A percentile compares a stretch with the other conserved stretches of the same genome.
phyloP scores from a whole-genome alignment of 805 yeast genomes.

The Wickerhamiella qilinensis region DNA sequence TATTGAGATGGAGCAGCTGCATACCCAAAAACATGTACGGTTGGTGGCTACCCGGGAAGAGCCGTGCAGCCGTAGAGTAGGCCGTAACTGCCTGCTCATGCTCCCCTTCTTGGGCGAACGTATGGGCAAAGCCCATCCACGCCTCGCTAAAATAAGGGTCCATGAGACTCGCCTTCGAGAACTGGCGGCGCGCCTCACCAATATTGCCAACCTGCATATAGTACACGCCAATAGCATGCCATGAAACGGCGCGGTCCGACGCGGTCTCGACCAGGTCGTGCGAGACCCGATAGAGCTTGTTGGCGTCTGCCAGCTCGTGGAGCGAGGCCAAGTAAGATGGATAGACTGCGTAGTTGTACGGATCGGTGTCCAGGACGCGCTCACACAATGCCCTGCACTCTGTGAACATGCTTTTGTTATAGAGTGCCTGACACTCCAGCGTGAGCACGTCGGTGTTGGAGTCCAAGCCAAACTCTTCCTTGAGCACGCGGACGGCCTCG shows the following conservation, averaged over 20 bases:
- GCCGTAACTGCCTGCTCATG: constrained; percentile 98
- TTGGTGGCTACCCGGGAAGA: constrained; percentile 61
- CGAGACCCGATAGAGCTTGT: constrained; percentile 62
- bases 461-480: constrained; percentile 55
- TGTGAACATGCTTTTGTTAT: constrained; percentile 62
- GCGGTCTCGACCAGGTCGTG: constrained; percentile 75
- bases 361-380: constrained; percentile 32
- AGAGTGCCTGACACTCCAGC: constrained; percentile 52
- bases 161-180: constrained; percentile 74
- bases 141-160: constrained; percentile 88
- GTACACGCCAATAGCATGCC: constrained; percentile 87
- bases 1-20: constrained; percentile 86
- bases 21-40: constrained; percentile 86
- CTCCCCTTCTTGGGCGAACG: constrained; percentile 96
- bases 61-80: constrained; percentile 83
- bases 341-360: constrained; percentile 50
- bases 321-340: constrained; percentile 74
- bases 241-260: constrained; percentile 68
- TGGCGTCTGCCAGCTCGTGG: constrained; percentile 69
- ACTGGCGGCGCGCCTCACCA: constrained; percentile 71
- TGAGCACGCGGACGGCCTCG: constrained; percentile 49
- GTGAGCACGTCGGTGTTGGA: constrained; percentile 49
- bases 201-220: constrained; percentile 60
- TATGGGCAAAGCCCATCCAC: constrained; percentile 97
- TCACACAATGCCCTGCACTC: constrained; percentile 67